These are phyloP conservation scores for Lactarius sp. DNA, from an alignment of 768 basidiomycete species.

Conservation along the genomic window DNA sequence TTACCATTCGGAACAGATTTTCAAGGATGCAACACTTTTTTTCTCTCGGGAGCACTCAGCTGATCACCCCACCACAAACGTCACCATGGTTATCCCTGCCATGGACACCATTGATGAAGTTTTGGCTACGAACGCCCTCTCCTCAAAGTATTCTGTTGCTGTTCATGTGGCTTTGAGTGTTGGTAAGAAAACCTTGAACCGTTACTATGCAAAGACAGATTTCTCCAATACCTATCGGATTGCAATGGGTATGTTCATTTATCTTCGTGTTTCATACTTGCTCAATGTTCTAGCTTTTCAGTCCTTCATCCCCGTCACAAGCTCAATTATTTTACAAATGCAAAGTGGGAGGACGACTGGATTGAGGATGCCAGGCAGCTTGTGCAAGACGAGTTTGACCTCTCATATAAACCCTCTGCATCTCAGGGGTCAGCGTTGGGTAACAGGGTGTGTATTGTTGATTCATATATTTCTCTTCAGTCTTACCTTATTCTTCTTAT, in stretches of 20 bases:
- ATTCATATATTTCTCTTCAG: no score
- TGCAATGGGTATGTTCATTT: constrained; percentile 32
- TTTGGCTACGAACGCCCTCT: constrained; percentile 24
- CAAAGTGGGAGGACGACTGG: not conserved
- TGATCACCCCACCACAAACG: not conserved
- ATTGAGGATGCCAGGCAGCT: not conserved
- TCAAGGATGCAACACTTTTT: constrained; percentile 8
- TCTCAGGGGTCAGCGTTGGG: not conserved
- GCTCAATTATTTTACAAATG: not conserved
- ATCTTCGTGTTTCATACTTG: not conserved
- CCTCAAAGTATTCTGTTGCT: constrained; percentile 17
- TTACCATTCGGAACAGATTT: not conserved
- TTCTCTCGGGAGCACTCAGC: not conserved
- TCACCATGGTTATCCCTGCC: constrained; percentile 1
- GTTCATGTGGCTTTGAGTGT: constrained; percentile 31
- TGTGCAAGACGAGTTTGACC: not conserved
- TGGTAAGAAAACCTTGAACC: constrained; percentile 32
- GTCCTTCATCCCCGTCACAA: constrained; percentile 1
- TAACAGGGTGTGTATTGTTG: no score
- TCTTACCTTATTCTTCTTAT: no score
- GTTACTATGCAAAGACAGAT: constrained; percentile 33
- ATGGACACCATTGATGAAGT: not conserved
- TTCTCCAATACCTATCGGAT: constrained; percentile 32
- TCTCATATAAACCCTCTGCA: not conserved
- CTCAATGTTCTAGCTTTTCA: not conserved